Evolutionary conservation across 768 basidiomycete species (phyloP).

Genomic region (Pleurotus tuber-regium): DNA sequence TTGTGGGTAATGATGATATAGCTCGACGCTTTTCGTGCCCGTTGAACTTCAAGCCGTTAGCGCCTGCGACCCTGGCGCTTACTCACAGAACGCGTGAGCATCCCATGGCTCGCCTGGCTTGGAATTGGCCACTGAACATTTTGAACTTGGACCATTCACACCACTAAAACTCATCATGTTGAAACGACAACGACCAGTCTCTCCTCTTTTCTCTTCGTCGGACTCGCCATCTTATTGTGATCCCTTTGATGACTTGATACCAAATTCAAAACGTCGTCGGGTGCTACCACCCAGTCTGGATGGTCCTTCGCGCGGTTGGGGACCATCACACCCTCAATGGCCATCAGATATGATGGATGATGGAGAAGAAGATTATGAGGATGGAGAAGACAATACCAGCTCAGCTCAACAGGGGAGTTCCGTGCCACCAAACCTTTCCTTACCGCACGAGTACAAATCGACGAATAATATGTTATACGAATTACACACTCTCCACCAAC

Average conservation of each 20-base stretch:
- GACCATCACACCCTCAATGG: slow-evolving; percentile 6
- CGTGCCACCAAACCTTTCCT: slow-evolving; percentile 8
- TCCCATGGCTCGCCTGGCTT: not conserved
- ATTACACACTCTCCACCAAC: slow-evolving; percentile 65
- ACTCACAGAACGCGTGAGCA: not conserved
- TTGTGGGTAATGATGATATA: slow-evolving; percentile 20
- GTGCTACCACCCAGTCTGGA: slow-evolving; percentile 50
- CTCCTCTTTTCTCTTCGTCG: slow-evolving; percentile 34
- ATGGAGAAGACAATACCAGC: slow-evolving; percentile 22
- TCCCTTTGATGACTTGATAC: slow-evolving; percentile 20
- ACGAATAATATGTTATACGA: slow-evolving; percentile 69
- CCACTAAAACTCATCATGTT: slow-evolving; percentile 34
- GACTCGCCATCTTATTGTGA: slow-evolving; percentile 14
- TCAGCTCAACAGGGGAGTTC: slow-evolving; percentile 4
- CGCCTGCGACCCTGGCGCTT: too few species aligned
- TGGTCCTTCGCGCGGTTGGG: slow-evolving; percentile 50
- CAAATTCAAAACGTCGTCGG: slow-evolving; percentile 52
- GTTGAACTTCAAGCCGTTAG: too few species aligned
- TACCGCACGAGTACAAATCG: slow-evolving; percentile 48
- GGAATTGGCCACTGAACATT: not conserved
- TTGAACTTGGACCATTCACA: not conserved
- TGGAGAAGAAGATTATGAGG: slow-evolving; percentile 32
- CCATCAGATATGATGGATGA: slow-evolving; percentile 23
- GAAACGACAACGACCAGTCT: slow-evolving; percentile 46
- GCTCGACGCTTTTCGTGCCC: too few species aligned